Base-by-base conservation (phyloP, 2,329 filamentous ascomycete genomes). In the Tothia fuscella region DNA sequence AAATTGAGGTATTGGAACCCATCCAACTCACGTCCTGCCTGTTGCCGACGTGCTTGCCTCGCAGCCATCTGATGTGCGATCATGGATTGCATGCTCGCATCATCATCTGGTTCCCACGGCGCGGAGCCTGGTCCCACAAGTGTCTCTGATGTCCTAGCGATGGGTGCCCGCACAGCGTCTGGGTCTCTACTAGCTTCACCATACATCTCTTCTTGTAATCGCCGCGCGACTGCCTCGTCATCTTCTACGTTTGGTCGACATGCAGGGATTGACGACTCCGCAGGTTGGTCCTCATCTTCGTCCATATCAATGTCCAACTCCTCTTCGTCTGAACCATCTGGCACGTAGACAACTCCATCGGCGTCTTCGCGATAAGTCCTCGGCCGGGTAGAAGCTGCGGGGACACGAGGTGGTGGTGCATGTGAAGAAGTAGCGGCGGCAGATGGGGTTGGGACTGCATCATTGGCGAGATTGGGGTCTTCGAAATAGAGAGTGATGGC, bases 141-240 rank as follows among this genome's bases (percentile, higher is more conserved):
- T 1, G 87, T 94, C 64, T 98, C 91, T 10, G 85, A 93, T 21
- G 83, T 93, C 52, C 86, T 76, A 34, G 81, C 85, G 61, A 98
- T 93, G 6, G 91, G 91, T 36, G 91, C 91, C 54, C 91, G 74
- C 42, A 98, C 80, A 34, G 70, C 80, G 51, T 79, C 79, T 28
- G 66, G 56, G n/a, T 41, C 43, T 2, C 43, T 19, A 14, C 28
- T 21, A 12, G 38, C 37, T n/a, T 50, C 72, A 40, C 74, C 72
- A 53, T 95, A 96, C 56, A 94, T 73, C 61, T 98, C 87, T 55
- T 98, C 83, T 59, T 98, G 91, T 46, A 98, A 61, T 44, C 84
- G 76, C 58, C 88, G 77, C 5, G 91, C 91, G 78, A 96, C 89
- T 32, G 84, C 88, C 40, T 86, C 88, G 54, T 98, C 91, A 53